A percentile compares a stretch with the other conserved stretches of the same genome.
Conservation (phyloP, 208 protist species). For the Zelonia costaricensis region DNA sequence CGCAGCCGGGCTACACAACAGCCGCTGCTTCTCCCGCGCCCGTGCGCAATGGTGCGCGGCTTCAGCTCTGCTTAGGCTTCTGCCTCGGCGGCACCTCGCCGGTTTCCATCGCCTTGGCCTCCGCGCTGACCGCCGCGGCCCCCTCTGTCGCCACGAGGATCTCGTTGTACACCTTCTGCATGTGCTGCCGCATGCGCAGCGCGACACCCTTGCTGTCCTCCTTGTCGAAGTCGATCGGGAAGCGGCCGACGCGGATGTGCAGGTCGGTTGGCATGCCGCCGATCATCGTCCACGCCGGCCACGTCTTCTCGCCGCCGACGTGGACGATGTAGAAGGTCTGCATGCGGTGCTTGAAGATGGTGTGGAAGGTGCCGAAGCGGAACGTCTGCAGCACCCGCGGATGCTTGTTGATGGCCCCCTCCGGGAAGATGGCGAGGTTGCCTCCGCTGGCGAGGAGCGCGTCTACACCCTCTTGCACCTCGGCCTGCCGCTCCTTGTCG, state of each 20-base stretch:
- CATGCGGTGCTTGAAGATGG: conserved; percentile 57
- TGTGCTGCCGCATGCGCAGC: conserved; percentile 35
- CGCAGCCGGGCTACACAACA: too few species aligned
- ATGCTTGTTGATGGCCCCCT: conserved; percentile 67
- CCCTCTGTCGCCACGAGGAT: conserved; percentile 18
- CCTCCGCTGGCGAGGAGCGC: conserved; percentile 43
- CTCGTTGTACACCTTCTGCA: conserved; percentile 56
- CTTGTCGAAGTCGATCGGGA: conserved; percentile 43
- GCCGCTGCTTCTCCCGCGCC: too few species aligned
- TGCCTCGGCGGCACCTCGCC: not conserved
- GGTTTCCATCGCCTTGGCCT: conserved; percentile 13
- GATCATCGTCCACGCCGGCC: conserved; percentile 42
- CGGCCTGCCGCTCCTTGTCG: conserved; percentile 67
- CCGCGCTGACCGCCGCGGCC: not conserved
- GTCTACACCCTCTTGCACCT: conserved; percentile 44
- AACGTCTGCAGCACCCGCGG: conserved; percentile 51
- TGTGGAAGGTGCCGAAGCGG: conserved; percentile 65
- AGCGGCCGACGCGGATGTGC: conserved; percentile 31
- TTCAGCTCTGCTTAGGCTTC: not conserved
- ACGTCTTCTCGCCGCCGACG: conserved; percentile 53
- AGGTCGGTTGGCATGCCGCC: conserved; percentile 58
- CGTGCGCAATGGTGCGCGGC: not conserved
- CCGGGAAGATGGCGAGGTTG: conserved; percentile 64
- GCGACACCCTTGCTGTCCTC: conserved; percentile 44
- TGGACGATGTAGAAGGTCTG: conserved; percentile 55